Percentiles rank a stretch among this genome's conserved stretches.
These are phyloP conservation scores for Parastagonospora avenae DNA, from an alignment of 2,329 filamentous ascomycete genomes.

Conservation along the genomic window DNA sequence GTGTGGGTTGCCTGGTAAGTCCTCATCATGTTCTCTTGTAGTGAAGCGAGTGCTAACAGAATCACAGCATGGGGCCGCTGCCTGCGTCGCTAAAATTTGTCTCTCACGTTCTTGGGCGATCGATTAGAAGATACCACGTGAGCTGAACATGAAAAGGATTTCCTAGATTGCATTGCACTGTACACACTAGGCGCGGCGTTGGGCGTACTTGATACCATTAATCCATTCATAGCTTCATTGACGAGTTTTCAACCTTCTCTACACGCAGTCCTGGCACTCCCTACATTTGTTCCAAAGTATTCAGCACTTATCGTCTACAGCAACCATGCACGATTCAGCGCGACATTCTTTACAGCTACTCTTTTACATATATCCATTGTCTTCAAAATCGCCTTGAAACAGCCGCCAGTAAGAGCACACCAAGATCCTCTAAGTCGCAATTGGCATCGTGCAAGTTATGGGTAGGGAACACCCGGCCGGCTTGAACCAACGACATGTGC, in stretches of 20 bases:
- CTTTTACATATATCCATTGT: too few species aligned
- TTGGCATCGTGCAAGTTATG: too few species aligned
- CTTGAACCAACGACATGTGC: too few species aligned
- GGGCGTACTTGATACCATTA: constrained; percentile 8
- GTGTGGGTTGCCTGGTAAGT: constrained; percentile 67
- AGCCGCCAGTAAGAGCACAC: too few species aligned
- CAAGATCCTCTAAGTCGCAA: too few species aligned
- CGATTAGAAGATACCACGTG: not conserved
- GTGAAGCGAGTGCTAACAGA: constrained; percentile 18
- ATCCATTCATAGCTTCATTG: not conserved
- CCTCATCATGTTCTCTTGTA: not conserved
- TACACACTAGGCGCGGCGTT: constrained; percentile 13
- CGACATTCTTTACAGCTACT: too few species aligned
- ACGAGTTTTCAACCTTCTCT: not conserved
- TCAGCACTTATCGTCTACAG: too few species aligned
- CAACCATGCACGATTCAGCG: too few species aligned
- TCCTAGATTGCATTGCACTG: constrained; percentile 1
- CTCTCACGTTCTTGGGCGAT: not conserved
- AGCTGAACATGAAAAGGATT: not conserved
- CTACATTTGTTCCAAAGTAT: too few species aligned
- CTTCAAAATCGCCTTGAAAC: too few species aligned
- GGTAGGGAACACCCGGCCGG: too few species aligned
- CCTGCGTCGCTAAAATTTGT: constrained; percentile 28
- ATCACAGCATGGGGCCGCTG: constrained; percentile 45
- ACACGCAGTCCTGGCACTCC: too few species aligned